Conservation (phyloP, 2,329 filamentous ascomycete species). For the Penicillium digitatum region DNA sequence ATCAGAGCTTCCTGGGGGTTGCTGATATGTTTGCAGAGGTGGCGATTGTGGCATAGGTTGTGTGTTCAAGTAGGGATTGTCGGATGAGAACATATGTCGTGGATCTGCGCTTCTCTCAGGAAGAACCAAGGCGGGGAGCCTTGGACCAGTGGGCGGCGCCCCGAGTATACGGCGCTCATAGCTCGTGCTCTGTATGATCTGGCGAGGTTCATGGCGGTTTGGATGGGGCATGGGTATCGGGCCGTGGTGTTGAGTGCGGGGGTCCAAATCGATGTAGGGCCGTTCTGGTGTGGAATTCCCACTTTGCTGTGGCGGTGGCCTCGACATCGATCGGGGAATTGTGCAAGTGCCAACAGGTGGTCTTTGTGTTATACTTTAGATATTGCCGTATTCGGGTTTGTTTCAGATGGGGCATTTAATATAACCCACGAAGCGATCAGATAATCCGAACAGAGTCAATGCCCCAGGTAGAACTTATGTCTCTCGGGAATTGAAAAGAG, state of each 20-base stretch:
- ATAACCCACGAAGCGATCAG: not conserved
- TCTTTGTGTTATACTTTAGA: slow-evolving; percentile 14
- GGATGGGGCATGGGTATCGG: slow-evolving; percentile 17
- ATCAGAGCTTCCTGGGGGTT: slow-evolving; percentile 12
- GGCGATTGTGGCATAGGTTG: slow-evolving; percentile 19
- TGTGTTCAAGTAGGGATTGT: slow-evolving; percentile 18
- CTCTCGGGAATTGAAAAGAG: not conserved
- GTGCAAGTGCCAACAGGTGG: slow-evolving; percentile 8
- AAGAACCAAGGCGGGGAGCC: slow-evolving; percentile 16
- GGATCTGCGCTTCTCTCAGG: slow-evolving; percentile 19
- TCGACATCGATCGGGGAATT: slow-evolving; percentile 30
- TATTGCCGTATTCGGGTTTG: slow-evolving; percentile 10
- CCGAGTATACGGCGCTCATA: slow-evolving; percentile 18
- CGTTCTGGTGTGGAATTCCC: slow-evolving; percentile 24
- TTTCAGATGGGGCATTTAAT: slow-evolving; percentile 3
- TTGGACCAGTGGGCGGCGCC: slow-evolving; percentile 10
- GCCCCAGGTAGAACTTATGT: not conserved
- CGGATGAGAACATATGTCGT: slow-evolving; percentile 23
- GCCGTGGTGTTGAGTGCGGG: slow-evolving; percentile 11
- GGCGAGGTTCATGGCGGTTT: slow-evolving; percentile 25
- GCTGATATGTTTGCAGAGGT: slow-evolving; percentile 13
- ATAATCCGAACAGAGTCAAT: not conserved
- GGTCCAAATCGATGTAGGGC: slow-evolving; percentile 18
- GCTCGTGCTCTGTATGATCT: slow-evolving; percentile 8
- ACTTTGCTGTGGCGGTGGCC: slow-evolving; percentile 28